Conservation (phyloP, 106 monocot species). For the Dioscorea dumetorum region DNA sequence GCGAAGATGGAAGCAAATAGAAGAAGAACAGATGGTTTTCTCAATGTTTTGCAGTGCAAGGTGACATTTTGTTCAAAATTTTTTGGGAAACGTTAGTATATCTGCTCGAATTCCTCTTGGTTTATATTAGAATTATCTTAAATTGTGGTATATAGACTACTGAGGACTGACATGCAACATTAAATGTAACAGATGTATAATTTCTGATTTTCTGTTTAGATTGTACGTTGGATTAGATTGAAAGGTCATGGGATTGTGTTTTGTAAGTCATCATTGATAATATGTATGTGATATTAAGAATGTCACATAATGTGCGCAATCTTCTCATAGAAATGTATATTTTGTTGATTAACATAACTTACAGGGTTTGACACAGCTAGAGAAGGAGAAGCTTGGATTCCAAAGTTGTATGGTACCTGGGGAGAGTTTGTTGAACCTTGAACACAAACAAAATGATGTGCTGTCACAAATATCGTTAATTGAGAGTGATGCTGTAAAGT, state of each 20-base stretch:
- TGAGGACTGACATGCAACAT: not conserved
- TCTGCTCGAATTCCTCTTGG: not conserved
- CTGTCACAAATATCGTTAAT: not conserved
- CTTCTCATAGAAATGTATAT: not conserved
- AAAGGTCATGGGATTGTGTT: not conserved
- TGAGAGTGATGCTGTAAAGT: conserved; percentile 8
- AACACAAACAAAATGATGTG: conserved; percentile 12
- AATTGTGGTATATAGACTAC: not conserved
- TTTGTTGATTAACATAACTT: not conserved
- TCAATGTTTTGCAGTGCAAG: conserved; percentile 40
- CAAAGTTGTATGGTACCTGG: not conserved
- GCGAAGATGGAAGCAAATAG: conserved; percentile 85
- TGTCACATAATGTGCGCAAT: not conserved
- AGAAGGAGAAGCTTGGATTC: conserved; percentile 9
- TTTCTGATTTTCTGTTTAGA: not conserved
- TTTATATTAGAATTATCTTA: not conserved
- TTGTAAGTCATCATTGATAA: not conserved
- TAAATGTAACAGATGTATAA: not conserved
- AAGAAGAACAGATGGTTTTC: conserved; percentile 59
- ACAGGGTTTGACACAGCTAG: conserved; percentile 23
- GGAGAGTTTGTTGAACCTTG: conserved; percentile 3
- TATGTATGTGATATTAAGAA: not conserved
- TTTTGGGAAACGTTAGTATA: too few relatives aligned
- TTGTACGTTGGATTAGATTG: not conserved
- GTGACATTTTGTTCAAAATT: conserved; percentile 10